A percentile compares a stretch with the other conserved stretches of the same genome.
Evolutionary conservation across 2,329 filamentous ascomycete genomes (phyloP).

Genomic region (Gliomastix tumulicola): DNA sequence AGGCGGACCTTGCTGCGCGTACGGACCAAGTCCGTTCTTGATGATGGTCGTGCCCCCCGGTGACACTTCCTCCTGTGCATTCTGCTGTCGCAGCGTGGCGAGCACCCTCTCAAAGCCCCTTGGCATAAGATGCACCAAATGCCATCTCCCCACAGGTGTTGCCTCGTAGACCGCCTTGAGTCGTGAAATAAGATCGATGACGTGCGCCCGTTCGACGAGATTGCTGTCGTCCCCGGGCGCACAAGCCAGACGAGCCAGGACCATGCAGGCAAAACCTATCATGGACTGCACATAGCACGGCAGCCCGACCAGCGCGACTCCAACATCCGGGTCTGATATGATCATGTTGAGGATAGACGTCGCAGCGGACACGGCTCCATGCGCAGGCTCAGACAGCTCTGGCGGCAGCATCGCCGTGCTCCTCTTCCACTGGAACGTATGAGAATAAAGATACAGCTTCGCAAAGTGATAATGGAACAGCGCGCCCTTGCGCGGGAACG

Average conservation of each 20-base stretch:
- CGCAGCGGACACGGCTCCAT: conserved; percentile 25
- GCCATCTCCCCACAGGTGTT: conserved; percentile 32
- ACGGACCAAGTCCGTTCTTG: too few relatives aligned
- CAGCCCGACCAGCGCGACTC: conserved; percentile 31
- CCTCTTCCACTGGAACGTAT: conserved; percentile 29
- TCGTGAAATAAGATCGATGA: conserved; percentile 26
- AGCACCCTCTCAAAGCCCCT: conserved; percentile 34
- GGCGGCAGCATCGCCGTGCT: conserved; percentile 20
- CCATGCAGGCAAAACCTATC: conserved; percentile 45
- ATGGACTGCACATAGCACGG: conserved; percentile 45
- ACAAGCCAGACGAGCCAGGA: conserved; percentile 37
- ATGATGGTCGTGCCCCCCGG: too few relatives aligned
- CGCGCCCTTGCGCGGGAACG: conserved; percentile 30
- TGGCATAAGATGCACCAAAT: conserved; percentile 37
- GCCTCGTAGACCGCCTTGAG: conserved; percentile 30
- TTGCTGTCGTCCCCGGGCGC: conserved; percentile 24
- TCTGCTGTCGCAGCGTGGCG: conserved; percentile 4
- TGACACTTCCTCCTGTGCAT: too few relatives aligned
- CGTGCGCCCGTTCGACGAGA: conserved; percentile 26
- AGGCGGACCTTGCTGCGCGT: too few relatives aligned
- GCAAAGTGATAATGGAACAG: conserved; percentile 32
- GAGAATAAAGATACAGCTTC: conserved; percentile 31
- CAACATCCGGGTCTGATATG: conserved; percentile 31
- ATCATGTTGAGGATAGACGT: conserved; percentile 36
- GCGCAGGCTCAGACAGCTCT: conserved; percentile 22